phyloP scores from a whole-genome alignment of 495 filamentous ascomycete genomes.

The Echria macrotheca region DNA sequence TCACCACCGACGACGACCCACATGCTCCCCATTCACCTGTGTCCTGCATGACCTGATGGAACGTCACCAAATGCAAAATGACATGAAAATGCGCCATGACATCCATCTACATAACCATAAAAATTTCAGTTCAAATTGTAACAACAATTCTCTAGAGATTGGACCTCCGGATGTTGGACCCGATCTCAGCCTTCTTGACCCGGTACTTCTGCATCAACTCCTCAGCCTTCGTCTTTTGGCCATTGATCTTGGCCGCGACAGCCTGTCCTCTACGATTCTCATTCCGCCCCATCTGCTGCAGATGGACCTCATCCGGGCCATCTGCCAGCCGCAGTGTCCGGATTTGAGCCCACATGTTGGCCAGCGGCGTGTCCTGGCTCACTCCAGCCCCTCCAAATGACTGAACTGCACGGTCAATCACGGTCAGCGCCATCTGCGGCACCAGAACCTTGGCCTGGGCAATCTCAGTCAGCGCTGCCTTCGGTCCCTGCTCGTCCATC shows the following conservation, averaged over 20 bases:
- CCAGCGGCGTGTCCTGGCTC: constrained; percentile 84
- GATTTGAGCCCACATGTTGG: constrained; percentile 78
- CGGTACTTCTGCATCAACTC: constrained; percentile 59
- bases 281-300: constrained; percentile 81
- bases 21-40: no score
- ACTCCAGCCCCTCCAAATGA: constrained; percentile 80
- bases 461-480: constrained; percentile 76
- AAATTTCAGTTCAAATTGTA: no score
- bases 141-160: constrained; percentile 46
- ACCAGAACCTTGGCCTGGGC: constrained; percentile 84
- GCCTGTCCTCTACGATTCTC: constrained; percentile 69
- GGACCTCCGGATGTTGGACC: constrained; percentile 44
- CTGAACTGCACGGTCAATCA: constrained; percentile 86
- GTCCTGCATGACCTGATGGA: no score
- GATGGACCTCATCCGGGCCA: constrained; percentile 89
- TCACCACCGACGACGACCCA: not conserved
- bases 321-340: constrained; percentile 81
- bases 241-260: constrained; percentile 56
- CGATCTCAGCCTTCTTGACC: constrained; percentile 44
- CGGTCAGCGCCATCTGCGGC: constrained; percentile 66
- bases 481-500: constrained; percentile 77
- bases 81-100: no score
- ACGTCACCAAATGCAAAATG: no score
- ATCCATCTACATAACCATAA: no score
- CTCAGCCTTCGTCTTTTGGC: constrained; percentile 60